Conservation (phyloP, 345 rosid species). For the Capsella bursapastoris region DNA sequence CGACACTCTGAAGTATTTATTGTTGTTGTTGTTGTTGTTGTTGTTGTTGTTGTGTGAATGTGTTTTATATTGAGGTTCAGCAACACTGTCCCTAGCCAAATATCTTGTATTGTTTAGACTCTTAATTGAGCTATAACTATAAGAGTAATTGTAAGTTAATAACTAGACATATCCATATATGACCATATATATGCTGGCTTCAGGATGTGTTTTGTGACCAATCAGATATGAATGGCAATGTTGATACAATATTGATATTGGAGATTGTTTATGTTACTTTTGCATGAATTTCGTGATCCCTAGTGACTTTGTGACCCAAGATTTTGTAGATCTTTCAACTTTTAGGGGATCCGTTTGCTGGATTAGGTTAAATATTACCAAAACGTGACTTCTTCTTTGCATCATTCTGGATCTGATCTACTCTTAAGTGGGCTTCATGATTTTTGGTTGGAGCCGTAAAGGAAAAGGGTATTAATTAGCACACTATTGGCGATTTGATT, state of each 20-base stretch:
- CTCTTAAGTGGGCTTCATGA: slow-evolving; percentile 12
- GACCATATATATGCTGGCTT: no score
- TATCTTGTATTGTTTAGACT: not conserved
- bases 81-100: not conserved
- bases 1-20: slow-evolving; percentile 2
- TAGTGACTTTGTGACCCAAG: not conserved
- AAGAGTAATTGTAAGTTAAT: not conserved
- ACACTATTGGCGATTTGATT: not conserved
- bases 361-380: no score
- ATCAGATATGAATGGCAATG: not conserved
- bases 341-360: slow-evolving; percentile 1
- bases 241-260: not conserved
- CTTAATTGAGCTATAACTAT: not conserved
- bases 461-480: not conserved
- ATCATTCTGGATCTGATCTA: slow-evolving; percentile 11
- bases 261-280: not conserved
- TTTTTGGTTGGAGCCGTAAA: slow-evolving; percentile 12
- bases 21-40: slow-evolving; percentile 13
- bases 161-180: not conserved
- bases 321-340: not conserved
- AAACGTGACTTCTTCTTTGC: not conserved
- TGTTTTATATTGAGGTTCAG: slow-evolving; percentile 7
- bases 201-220: not conserved
- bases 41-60: slow-evolving; percentile 9
- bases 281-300: slow-evolving; percentile 1